Evolutionary conservation across 441 rosid species (phyloP), one percentile per base, ranked within the genome.

Genomic region (Populus hybrid): DNA sequence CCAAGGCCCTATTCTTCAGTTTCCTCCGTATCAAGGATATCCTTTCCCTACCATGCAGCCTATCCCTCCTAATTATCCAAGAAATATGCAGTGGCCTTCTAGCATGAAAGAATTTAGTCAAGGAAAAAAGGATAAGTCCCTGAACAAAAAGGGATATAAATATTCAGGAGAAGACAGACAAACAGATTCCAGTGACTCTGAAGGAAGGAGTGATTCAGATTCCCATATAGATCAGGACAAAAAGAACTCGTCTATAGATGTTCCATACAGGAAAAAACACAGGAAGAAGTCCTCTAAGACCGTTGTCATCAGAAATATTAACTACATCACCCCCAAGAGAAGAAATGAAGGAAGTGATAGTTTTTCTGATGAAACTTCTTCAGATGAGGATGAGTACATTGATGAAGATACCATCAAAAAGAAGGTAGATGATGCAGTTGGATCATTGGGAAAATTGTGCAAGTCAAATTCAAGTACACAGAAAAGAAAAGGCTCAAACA

Each of bases 281-380:
- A 78, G 79, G 84, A 91, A 87, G 87, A 87, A 86, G 76, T 83
- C 87, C 28, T 90, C 97, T 16, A 88, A 88, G 73, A 94, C 91
- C 4, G 95, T 92, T 1, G 92, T 94, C 68, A 94, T 94, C 76
- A 92, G 93, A 10, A 94, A 94, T 69, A 94, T 94, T 36, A 92
- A 94, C 82, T 94, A 92, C 88, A 92, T 91, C 74, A 89, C 94
- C 0, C 92, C 97, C 3, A 88, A 89, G 82, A 89, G 87, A 84
- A 89, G 90, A 83, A 87, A 84, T 24, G 88, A 76, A 75, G 94
- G 89, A 64, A 83, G 78, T 69, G 76, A n/a, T n/a, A n/a, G n/a
- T n/a, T n/a, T n/a, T n/a, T n/a, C n/a, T n/a, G n/a, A n/a, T n/a
- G n/a, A n/a, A n/a, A n/a, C n/a, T n/a, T n/a, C n/a, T n/a, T n/a